Percentiles rank a stretch among this genome's conserved stretches.
These are phyloP conservation scores for Globisporangium alternatum DNA, from an alignment of 352 stramenopile species.

Conservation along the genomic window DNA sequence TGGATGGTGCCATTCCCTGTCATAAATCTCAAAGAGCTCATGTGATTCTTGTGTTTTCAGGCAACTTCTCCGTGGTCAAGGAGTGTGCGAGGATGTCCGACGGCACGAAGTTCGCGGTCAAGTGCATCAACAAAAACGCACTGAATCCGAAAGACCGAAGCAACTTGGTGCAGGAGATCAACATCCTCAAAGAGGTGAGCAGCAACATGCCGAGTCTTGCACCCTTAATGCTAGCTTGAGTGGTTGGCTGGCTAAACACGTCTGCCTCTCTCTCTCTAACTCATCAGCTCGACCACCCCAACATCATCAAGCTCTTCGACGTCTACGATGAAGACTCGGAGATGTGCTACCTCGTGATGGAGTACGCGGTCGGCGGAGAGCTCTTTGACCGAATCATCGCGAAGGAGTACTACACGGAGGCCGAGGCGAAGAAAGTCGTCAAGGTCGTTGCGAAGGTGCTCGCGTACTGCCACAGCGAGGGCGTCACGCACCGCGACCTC, in stretches of 20 bases:
- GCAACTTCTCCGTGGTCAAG: slow-evolving; percentile 86
- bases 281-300: slow-evolving; percentile 66
- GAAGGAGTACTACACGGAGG: slow-evolving; percentile 91
- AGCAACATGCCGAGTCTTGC: not conserved
- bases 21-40: not conserved
- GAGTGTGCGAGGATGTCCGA: slow-evolving; percentile 53
- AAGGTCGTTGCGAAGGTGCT: slow-evolving; percentile 86
- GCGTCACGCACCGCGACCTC: slow-evolving; percentile 95
- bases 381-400: slow-evolving; percentile 93
- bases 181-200: slow-evolving; percentile 68
- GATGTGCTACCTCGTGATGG: slow-evolving; percentile 90
- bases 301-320: slow-evolving; percentile 88
- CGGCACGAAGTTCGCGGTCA: slow-evolving; percentile 66
- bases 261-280: slow-evolving; percentile 1
- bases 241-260: not conserved
- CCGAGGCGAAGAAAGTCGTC: slow-evolving; percentile 82
- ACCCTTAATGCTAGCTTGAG: too few relatives aligned
- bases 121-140: slow-evolving; percentile 81
- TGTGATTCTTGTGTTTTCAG: slow-evolving; percentile 19
- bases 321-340: slow-evolving; percentile 72
- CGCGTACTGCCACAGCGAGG: slow-evolving; percentile 78
- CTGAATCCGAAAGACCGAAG: slow-evolving; percentile 78
- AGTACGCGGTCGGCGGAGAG: slow-evolving; percentile 85
- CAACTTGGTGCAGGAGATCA: slow-evolving; percentile 81
- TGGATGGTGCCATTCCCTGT: not conserved